These are phyloP conservation scores for Begonia fuchsioides DNA, from an alignment of 306 rosid species.

Conservation along the genomic window DNA sequence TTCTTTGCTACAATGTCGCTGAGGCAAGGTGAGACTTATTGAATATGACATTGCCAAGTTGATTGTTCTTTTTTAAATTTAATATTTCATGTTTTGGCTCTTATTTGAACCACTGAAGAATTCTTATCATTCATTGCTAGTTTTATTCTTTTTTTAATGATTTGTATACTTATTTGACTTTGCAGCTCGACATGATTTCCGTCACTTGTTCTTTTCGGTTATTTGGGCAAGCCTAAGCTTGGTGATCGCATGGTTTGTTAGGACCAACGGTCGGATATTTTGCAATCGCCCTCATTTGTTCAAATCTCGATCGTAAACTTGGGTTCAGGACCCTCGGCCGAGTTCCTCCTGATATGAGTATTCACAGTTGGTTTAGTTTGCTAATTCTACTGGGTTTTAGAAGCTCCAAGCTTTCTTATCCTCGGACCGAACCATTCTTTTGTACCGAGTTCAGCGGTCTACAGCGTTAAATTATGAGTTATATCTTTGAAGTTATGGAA, in stretches of 20 bases:
- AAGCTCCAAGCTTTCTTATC: too few species aligned
- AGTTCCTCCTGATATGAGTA: neutral
- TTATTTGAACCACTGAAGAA: too few species aligned
- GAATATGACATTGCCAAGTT: too few species aligned
- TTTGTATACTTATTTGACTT: neutral
- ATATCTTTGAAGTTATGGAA: constrained; percentile 3
- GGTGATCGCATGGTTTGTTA: constrained; percentile 66
- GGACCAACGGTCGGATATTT: constrained; percentile 82
- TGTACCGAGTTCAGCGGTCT: too few species aligned
- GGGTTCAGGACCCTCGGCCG: constrained; percentile 5
- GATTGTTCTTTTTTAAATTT: too few species aligned
- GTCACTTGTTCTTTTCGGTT: constrained; percentile 69
- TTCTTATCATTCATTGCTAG: neutral
- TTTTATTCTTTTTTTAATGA: constrained; percentile 2
- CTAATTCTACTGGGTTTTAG: too few species aligned
- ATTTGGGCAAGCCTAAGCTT: constrained; percentile 77
- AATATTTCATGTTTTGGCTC: too few species aligned
- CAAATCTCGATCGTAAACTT: constrained; percentile 40
- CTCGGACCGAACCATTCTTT: too few species aligned
- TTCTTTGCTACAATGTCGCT: constrained; percentile 66
- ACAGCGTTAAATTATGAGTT: too few species aligned
- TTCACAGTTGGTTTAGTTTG: too few species aligned
- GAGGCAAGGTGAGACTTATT: constrained; percentile 57
- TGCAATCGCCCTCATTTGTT: constrained; percentile 86
- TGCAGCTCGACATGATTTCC: constrained; percentile 63